Evolutionary conservation across 345 rosid genomes (phyloP).

Genomic region (Populus tremula): DNA sequence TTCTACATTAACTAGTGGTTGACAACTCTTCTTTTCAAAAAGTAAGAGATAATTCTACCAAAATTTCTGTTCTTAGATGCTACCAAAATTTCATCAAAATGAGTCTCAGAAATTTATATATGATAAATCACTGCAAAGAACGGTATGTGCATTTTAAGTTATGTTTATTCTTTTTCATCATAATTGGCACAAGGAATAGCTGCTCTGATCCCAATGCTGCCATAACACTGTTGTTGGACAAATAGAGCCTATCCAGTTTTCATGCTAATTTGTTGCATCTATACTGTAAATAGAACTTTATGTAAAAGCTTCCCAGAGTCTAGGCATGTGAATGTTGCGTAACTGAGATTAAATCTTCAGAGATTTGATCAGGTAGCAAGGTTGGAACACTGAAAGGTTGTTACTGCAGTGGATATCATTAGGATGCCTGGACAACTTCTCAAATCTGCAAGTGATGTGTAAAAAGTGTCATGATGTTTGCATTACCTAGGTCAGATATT

Average conservation of each 20-base stretch:
- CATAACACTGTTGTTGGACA: neutral
- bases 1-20: neutral
- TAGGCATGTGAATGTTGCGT: neutral
- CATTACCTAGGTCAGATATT: neutral
- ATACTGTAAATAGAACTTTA: neutral
- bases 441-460: neutral
- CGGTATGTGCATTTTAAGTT: neutral
- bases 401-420: neutral
- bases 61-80: neutral
- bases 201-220: neutral
- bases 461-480: neutral
- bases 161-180: neutral
- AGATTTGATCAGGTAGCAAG: neutral
- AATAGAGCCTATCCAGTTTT: neutral
- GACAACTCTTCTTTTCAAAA: neutral
- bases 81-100: neutral
- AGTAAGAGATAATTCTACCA: neutral
- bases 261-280: neutral
- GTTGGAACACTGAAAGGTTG: neutral
- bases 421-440: neutral
- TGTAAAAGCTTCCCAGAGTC: neutral
- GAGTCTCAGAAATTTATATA: neutral
- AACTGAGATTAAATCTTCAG: slow-evolving; percentile 1
- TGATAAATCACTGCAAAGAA: neutral
- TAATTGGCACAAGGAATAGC: neutral